Base-by-base conservation (phyloP, 192 early-diverging fungal genomes). In the Fimicolochytrium jonesii region DNA sequence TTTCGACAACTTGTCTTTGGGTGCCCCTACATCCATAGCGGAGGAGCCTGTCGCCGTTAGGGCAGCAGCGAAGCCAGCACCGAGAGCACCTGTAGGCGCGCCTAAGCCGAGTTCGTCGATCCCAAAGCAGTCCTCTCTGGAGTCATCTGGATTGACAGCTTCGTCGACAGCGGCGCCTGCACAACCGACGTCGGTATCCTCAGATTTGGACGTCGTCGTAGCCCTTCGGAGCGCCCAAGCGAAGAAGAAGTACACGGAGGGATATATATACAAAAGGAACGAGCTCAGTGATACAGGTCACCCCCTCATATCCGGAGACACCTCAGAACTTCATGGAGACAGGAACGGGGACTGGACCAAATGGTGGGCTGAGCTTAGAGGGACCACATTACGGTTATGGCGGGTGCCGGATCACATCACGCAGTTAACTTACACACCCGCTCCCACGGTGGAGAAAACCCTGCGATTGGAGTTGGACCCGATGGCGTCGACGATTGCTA, bases 261-360 rank as follows among this genome's bases (percentile, higher is more conserved):
- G 73, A 43, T 75, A 77, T 50, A 33, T 77, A 6, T 77, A 77
- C 65, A 74, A 74, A 49, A 66, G 55, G 61, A 77, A 77, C 57
- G 50, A 56, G 33, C 29, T 71, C 17, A 42, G 50, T 23, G 28
- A 50, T 3, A 49, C 51, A 43, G 75, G 75, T 4, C 56, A 49
- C 15, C 68, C 63, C 10, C 31, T 71, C 25, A 50, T 32, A 23
- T 28, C 52, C 13, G 59, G 36, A 5, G 49, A 51, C 30, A 20
- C 36, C 11, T 57, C 35, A 11, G 61, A 43, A 45, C 15, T 32
- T 17, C 23, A 29, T 17, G 60, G 47, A 17, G 63, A 55, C 35
- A 36, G n/a, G 10, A 59, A 55, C 28, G 59, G 57, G 20, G 43
- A 60, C 3, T 77, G 76, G 76, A 32, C 31, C 1, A 77, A 77